These are phyloP conservation scores for Byssochlamys sp. DNA, from an alignment of 2,329 filamentous ascomycete genomes.

Conservation along the genomic window DNA sequence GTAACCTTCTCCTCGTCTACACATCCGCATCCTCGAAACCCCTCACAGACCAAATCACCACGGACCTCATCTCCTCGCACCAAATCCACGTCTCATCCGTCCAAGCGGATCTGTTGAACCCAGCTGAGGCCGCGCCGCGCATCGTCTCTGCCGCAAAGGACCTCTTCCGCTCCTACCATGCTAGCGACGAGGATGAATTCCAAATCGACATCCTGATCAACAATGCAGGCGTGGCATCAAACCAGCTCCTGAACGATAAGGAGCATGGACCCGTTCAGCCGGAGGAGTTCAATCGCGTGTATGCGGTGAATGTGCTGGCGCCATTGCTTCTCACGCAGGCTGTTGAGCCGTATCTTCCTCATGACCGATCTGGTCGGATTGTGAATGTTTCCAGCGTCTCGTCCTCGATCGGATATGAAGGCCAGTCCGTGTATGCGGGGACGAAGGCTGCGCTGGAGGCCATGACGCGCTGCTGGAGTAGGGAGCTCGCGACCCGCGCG, in stretches of 20 bases:
- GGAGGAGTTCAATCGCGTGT: slow-evolving; percentile 47
- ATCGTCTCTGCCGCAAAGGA: slow-evolving; percentile 7
- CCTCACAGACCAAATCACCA: neutral
- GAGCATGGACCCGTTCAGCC: slow-evolving; percentile 26
- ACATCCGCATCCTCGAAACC: slow-evolving; percentile 45
- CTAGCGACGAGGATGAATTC: slow-evolving; percentile 24
- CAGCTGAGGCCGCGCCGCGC: neutral
- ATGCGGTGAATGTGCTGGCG: slow-evolving; percentile 51
- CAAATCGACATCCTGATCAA: slow-evolving; percentile 51
- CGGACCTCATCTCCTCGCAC: slow-evolving; percentile 5
- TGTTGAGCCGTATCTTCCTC: slow-evolving; percentile 46
- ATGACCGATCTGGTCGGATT: slow-evolving; percentile 49
- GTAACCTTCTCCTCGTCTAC: slow-evolving; percentile 52
- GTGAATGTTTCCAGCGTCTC: slow-evolving; percentile 50
- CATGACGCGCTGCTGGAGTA: slow-evolving; percentile 53
- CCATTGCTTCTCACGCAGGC: slow-evolving; percentile 49
- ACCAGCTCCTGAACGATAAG: neutral
- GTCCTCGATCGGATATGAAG: slow-evolving; percentile 43
- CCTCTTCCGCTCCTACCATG: slow-evolving; percentile 6
- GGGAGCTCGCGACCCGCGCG: slow-evolving; percentile 47
- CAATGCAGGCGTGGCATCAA: slow-evolving; percentile 46
- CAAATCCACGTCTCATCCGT: slow-evolving; percentile 3
- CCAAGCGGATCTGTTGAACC: slow-evolving; percentile 6
- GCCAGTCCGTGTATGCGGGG: slow-evolving; percentile 50
- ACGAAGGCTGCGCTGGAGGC: slow-evolving; percentile 55